Evolutionary conservation across 192 early-diverging fungal species (phyloP), one percentile per base, ranked within the genome.

Genomic region (Rhizoclosmatium sp.): DNA sequence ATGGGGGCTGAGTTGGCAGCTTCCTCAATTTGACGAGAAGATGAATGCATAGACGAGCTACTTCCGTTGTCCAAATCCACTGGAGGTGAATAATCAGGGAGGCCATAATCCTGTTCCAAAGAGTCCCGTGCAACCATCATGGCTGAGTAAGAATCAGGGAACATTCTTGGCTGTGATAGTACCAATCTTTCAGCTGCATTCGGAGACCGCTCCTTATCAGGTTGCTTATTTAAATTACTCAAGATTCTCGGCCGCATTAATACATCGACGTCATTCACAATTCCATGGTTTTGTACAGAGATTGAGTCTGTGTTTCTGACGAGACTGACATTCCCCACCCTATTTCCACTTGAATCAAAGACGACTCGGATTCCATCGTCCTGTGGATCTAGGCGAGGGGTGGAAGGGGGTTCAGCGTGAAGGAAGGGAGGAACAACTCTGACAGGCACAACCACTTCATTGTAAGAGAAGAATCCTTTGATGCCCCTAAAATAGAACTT

Each of bases 291-390:
- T 9, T 49, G 21, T 7, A 9, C 59, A 31, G 31, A 31, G 31
- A 31, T 31, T 31, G 31, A 31, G 31, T 31, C 31, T 12, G 2
- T 64, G 12, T 46, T 59, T 64, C 72, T 21, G 4, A 67, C 4
- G 5, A 76, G 1, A 39, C 48, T 76, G 9, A 59, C 7, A 46
- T 31, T 48, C 10, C 75, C 75, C 1, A 54, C 62, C 23, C 46
- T 40, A n/a, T 9, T 42, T 9, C 75, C 75, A 9, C 12, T 39
- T 2, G 64, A 12, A 42, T 76, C 75, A 9, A 54, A 19, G 41
- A 76, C 62, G 16, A 67, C 39, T 14, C 75, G 75, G 3, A 66
- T 19, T n/a, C 65, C 65, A 39, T 47, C 40, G 4, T 76, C 75
- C 9, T 47, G 12, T 9, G 75, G 59, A n/a, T 31, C 47, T 12